Conservation (phyloP, 2,329 filamentous ascomycete species). For the Ascocoryne sarcoides region DNA sequence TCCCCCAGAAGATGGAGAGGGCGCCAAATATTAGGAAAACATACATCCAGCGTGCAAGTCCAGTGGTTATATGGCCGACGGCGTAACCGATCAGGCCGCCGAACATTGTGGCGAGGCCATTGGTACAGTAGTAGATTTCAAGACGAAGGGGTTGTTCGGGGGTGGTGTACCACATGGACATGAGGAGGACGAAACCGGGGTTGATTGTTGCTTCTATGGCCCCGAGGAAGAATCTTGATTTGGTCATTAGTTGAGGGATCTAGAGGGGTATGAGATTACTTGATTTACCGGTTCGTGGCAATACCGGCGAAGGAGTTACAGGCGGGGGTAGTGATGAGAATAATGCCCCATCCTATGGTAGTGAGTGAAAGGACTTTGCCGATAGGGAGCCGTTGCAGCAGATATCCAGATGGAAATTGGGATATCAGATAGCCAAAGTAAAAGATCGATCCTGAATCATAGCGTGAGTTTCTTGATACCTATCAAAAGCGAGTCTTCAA, state of each 20-base stretch:
- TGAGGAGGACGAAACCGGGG: slow-evolving; percentile 36
- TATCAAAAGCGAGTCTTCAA: slow-evolving; percentile 37
- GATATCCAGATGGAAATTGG: slow-evolving; percentile 41
- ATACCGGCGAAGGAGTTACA: slow-evolving; percentile 51
- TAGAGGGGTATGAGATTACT: slow-evolving; percentile 30
- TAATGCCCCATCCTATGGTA: slow-evolving; percentile 39
- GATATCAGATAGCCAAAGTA: slow-evolving; percentile 38
- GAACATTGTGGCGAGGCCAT: slow-evolving; percentile 44
- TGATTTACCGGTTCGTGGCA: slow-evolving; percentile 52
- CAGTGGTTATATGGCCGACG: slow-evolving; percentile 46
- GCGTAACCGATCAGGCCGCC: slow-evolving; percentile 42
- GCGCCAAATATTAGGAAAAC: slow-evolving; percentile 53
- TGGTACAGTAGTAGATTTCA: slow-evolving; percentile 47
- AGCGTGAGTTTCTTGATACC: slow-evolving; percentile 41
- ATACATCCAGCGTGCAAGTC: slow-evolving; percentile 54
- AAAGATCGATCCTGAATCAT: slow-evolving; percentile 37
- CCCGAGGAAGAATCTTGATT: slow-evolving; percentile 34
- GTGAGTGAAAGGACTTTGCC: slow-evolving; percentile 38
- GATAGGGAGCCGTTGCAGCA: slow-evolving; percentile 41
- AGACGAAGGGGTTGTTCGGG: slow-evolving; percentile 44
- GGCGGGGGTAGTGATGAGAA: slow-evolving; percentile 40
- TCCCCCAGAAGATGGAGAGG: slow-evolving; percentile 44
- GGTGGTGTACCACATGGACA: slow-evolving; percentile 33
- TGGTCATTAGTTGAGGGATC: not conserved
- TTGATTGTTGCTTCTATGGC: slow-evolving; percentile 47